phyloP scores from a whole-genome alignment of 208 protist species.

The Leishmania tarentolae region DNA sequence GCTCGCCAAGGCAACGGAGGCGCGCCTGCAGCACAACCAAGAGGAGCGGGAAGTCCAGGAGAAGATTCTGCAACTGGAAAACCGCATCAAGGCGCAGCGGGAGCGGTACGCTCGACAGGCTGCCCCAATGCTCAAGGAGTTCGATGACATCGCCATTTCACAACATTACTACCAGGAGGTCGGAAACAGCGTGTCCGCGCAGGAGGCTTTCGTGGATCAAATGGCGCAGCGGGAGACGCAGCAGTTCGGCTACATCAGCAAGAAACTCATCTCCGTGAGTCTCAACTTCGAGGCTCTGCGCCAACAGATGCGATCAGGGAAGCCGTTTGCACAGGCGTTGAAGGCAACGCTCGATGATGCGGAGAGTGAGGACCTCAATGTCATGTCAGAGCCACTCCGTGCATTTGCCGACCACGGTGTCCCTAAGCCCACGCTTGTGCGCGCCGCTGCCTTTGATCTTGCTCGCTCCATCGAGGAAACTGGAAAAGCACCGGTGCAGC shows the following conservation, averaged over 20 bases:
- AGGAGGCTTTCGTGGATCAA: constrained; percentile 55
- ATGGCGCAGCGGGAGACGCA: constrained; percentile 61
- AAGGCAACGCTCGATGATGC: constrained; percentile 66
- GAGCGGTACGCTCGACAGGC: constrained; percentile 52
- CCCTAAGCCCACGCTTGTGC: constrained; percentile 41
- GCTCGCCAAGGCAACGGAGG: constrained; percentile 39
- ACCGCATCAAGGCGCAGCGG: constrained; percentile 46
- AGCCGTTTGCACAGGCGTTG: constrained; percentile 67
- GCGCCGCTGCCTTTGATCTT: constrained; percentile 73
- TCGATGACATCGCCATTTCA: constrained; percentile 73
- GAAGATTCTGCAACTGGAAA: constrained; percentile 42
- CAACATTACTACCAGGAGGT: constrained; percentile 87
- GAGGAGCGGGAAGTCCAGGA: constrained; percentile 41
- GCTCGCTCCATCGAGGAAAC: constrained; percentile 80
- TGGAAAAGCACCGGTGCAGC: constrained; percentile 49
- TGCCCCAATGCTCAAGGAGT: constrained; percentile 70
- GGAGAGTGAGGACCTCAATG: constrained; percentile 67
- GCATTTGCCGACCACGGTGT: constrained; percentile 42
- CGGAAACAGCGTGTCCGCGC: constrained; percentile 41
- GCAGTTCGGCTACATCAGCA: constrained; percentile 86
- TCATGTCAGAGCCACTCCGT: constrained; percentile 62
- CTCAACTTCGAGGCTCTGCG: constrained; percentile 80
- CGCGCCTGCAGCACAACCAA: constrained; percentile 40
- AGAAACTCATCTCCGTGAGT: constrained; percentile 82
- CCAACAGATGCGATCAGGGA: constrained; percentile 39